Evolutionary conservation across 345 rosid species (phyloP).

Genomic region (Populus euphratica): DNA sequence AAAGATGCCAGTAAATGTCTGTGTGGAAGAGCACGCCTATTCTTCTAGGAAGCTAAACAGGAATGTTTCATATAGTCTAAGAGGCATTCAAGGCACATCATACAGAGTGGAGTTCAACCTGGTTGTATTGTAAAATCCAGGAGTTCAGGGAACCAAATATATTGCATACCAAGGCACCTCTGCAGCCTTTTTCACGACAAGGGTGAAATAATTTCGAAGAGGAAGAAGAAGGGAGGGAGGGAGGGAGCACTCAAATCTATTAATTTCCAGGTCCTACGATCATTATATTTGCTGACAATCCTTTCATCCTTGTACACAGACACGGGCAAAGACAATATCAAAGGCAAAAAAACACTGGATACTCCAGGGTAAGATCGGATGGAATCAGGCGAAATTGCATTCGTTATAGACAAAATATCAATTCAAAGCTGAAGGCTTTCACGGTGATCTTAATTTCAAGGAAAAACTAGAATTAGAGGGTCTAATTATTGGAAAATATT

Average conservation of each 20-base stretch:
- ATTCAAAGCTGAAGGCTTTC: not conserved
- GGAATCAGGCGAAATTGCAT: not conserved
- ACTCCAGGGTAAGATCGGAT: not conserved
- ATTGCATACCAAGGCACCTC: not conserved
- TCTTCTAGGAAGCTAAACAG: not conserved
- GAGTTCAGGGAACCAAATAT: not conserved
- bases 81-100: not conserved
- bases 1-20: not conserved
- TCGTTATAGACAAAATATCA: not conserved
- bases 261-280: too few species aligned
- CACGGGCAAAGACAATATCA: too few species aligned
- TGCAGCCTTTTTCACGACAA: not conserved
- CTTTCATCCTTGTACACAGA: not conserved
- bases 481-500: not conserved
- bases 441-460: not conserved
- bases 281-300: not conserved
- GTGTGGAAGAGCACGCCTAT: too few species aligned
- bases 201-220: too few species aligned
- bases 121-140: not conserved
- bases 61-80: not conserved
- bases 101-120: too few species aligned
- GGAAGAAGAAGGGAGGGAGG: too few species aligned
- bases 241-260: too few species aligned
- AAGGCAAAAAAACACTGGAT: not conserved
- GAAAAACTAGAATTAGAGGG: not conserved